Base-by-base conservation (phyloP, 1,139 yeast genomes). In the Yamadazyma triangularis region DNA sequence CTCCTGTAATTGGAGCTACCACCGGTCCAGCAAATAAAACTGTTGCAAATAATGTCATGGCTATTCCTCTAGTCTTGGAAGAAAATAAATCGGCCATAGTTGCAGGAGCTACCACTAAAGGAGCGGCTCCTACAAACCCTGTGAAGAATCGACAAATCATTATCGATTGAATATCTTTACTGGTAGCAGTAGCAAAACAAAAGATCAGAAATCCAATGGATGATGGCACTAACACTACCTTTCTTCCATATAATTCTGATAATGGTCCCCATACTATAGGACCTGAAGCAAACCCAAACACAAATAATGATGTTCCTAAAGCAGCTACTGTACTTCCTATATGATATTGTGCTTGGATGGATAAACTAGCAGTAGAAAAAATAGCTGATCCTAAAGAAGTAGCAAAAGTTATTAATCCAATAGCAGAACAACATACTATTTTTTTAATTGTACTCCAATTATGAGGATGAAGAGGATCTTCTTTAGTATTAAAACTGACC, bases 351-450 rank as follows among this genome's bases (percentile, higher is more conserved):
- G 36, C 38, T 50, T 47, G 44, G 7, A 65, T 38, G 5, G 44
- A 49, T 4, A 38, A 37, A 11, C 51, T 36, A 8, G 60, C 50
- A 24, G 53, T 60, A 3, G 70, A 51, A 39, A 64, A 64, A 55
- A 65, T 57, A 24, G 71, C 70, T 9, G 68, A 60, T 23, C 70
- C 70, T 56, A 44, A 79, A 70, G 53, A 82, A 74, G 58, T 54
- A 15, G 56, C 42, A 30, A 64, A 50, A 1, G 70, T 67, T 25
- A 52, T 36, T 33, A 55, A 47, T 7, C 60, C 70, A 11, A 64
- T 53, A 14, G 56, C 45, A 4, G 42, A 36, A 28, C 59, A 50
- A 10, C 45, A 48, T 4, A 43, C 18, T 4, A 61, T 13, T 42
- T 70, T 70, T 19, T 47, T 52, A 20, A 27, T 23, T 16, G 56